These are phyloP conservation scores for Phytopythium cucurbitacearum DNA, from an alignment of 352 stramenopile species.

Conservation along the genomic window DNA sequence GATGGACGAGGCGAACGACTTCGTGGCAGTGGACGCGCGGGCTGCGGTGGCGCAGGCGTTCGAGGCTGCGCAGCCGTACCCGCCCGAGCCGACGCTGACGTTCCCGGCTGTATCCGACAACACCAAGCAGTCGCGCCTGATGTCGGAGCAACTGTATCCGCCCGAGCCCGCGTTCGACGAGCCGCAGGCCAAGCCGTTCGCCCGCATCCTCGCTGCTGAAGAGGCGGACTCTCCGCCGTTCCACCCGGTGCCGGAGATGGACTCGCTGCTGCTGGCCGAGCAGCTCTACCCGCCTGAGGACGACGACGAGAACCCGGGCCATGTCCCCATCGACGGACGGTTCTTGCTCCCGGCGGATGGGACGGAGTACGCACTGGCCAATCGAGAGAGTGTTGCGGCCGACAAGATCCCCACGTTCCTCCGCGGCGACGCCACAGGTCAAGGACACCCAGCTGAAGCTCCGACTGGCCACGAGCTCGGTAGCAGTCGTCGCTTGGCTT, in stretches of 20 bases:
- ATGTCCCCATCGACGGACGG: no score
- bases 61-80: neutral
- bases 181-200: no score
- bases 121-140: neutral
- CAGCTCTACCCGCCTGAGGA: no score
- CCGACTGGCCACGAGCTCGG: no score
- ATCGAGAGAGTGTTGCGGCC: neutral
- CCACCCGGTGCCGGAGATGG: no score
- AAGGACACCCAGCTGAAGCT: no score
- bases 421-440: neutral
- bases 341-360: no score
- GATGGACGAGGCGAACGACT: neutral
- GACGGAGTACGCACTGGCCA: neutral
- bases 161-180: neutral
- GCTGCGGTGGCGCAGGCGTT: constrained; percentile 3
- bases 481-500: neutral
- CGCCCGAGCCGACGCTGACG: neutral
- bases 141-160: neutral
- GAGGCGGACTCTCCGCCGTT: no score
- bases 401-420: constrained; percentile 1
- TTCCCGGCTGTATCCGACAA: neutral
- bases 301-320: no score
- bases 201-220: no score
- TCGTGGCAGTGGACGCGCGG: neutral
- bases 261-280: no score